Base-by-base conservation (phyloP, 2,329 filamentous ascomycete genomes). In the Onygenales sp. region DNA sequence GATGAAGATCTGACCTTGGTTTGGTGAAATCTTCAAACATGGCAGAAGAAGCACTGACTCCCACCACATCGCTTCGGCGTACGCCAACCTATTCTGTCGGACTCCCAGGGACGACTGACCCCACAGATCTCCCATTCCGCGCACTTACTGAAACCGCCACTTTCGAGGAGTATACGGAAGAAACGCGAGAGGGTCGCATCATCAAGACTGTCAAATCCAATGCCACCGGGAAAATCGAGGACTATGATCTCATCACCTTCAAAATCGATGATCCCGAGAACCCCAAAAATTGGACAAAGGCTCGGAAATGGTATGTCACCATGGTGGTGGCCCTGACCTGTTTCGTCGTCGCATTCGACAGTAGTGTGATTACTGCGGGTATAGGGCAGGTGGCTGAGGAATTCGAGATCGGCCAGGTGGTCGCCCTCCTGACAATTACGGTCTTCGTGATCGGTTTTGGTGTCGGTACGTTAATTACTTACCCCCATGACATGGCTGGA, bases 381-480 rank as follows among this genome's bases (percentile, higher is more conserved):
- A 75, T 94, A 3, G 72, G 65, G 2, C 86, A 84, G 1, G 82
- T 89, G 0, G 67, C 74, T 1, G 63, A 81, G 13, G 76, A 81
- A 50, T 90, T 94, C 59, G 53, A 77, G 52, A 82, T 90, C 52
- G 86, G 83, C 35, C 74, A 83, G 21, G 87, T 92, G 70, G 85
- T 90, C 6, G 80, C 83, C 0, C 74, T 93, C 9, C 70, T 93
- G 1, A 82, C 78, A 21, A 83, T 94, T 55, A 84, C 84, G 0
- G 71, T 93, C 0, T 93, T 93, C 57, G 88, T 93, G 39, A 73
- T 92, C 36, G 89, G 89, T 2, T 93, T 93, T 61, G 88, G 87
- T 62, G 74, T 93, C 50, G 87, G 84, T 76, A 72, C 59, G 74
- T 68, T 39, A 9, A 7, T 46, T 32, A 13, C 2, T 35, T 39